Percentiles rank a stretch among this genome's conserved stretches.
Evolutionary conservation across 2,329 filamentous ascomycete genomes (phyloP).

Genomic region (Phaeosphaeria sp.): DNA sequence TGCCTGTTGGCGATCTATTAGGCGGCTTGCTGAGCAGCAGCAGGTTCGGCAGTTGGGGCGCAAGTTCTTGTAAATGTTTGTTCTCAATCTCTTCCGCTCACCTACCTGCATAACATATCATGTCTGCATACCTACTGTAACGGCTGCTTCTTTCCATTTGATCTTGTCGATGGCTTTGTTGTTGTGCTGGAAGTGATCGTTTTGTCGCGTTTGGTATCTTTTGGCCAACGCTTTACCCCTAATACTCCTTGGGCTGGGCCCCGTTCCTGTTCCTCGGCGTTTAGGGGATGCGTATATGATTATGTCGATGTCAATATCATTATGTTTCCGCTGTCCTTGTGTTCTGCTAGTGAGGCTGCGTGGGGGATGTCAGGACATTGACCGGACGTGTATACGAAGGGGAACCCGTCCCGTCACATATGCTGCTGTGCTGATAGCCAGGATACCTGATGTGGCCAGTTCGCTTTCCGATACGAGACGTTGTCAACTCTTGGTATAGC

Average conservation of each 20-base stretch:
- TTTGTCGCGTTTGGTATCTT: constrained; percentile 26
- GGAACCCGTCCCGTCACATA: neutral
- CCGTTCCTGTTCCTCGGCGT: constrained; percentile 24
- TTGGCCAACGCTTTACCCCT: constrained; percentile 24
- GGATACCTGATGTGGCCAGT: neutral
- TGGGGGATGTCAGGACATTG: neutral
- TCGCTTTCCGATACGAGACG: constrained; percentile 2
- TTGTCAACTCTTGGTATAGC: constrained; percentile 1
- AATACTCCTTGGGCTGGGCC: constrained; percentile 38
- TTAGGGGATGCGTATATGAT: constrained; percentile 20
- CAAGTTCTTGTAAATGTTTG: constrained; percentile 19
- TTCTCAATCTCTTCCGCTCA: constrained; percentile 10
- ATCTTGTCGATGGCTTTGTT: neutral
- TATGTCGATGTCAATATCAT: constrained; percentile 9
- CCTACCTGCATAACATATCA: constrained; percentile 12
- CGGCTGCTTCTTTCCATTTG: constrained; percentile 4
- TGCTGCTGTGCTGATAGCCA: neutral
- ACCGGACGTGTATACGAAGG: neutral
- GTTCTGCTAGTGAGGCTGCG: constrained; percentile 7
- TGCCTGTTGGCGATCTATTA: too few relatives aligned
- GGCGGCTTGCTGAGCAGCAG: too few relatives aligned
- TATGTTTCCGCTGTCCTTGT: neutral
- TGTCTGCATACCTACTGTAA: constrained; percentile 16
- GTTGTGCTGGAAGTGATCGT: constrained; percentile 6
- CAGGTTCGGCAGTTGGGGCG: too few relatives aligned